Percentiles rank a stretch among this genome's conserved stretches.
phyloP scores from a whole-genome alignment of 441 rosid species.

The Biscutella laevigata region DNA sequence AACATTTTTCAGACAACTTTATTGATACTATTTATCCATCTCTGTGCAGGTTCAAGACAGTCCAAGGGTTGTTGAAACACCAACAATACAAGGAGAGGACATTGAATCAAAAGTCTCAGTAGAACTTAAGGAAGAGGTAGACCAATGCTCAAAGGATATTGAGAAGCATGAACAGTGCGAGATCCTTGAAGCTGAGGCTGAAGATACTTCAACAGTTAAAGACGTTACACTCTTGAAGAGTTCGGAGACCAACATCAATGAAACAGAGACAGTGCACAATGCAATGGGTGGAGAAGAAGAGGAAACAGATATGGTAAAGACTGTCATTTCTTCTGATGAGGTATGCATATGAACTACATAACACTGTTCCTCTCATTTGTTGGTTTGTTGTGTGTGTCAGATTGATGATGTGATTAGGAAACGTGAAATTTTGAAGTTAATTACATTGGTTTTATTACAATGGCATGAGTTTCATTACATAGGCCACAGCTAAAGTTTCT shows the following conservation, averaged over 20 bases:
- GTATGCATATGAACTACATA: conserved; percentile 22
- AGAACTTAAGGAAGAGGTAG: not conserved
- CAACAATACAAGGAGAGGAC: conserved; percentile 1
- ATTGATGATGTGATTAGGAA: not conserved
- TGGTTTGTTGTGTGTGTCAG: not conserved
- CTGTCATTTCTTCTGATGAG: conserved; percentile 32
- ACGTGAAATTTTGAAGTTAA: not conserved
- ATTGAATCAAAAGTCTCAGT: not conserved
- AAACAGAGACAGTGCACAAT: not conserved
- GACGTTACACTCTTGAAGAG: not conserved
- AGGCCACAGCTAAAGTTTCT: not conserved
- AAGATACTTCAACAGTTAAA: not conserved
- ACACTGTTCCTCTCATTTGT: not conserved
- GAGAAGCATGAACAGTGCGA: conserved; percentile 12
- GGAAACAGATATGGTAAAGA: conserved; percentile 27
- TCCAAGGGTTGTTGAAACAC: not conserved
- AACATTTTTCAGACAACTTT: not conserved
- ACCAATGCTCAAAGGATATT: conserved; percentile 15
- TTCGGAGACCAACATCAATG: not conserved
- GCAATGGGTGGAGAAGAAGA: conserved; percentile 17
- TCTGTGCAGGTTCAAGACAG: conserved; percentile 23
- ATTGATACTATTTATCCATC: not conserved
- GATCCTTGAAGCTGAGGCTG: conserved; percentile 1
- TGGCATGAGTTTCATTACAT: not conserved
- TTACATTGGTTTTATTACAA: too few relatives aligned